phyloP scores from a whole-genome alignment of 2,329 filamentous ascomycete species.

The Hawksworthiomyces lignivorus region DNA sequence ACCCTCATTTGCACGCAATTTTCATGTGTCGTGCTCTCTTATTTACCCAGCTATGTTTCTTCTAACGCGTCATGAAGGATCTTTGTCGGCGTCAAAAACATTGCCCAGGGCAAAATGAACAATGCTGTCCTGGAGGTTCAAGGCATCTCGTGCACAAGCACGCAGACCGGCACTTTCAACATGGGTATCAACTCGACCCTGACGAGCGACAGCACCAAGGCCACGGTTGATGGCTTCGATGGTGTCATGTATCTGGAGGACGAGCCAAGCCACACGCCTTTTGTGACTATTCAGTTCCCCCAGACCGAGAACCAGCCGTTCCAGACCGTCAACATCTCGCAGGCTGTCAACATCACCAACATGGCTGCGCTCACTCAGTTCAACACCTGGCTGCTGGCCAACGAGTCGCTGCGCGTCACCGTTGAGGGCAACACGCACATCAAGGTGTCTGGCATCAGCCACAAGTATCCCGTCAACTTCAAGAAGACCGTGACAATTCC shows the following conservation, averaged over 20 bases:
- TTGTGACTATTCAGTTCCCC: conserved; percentile 45
- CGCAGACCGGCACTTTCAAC: conserved; percentile 35
- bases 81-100: conserved; percentile 47
- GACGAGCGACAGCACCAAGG: conserved; percentile 43
- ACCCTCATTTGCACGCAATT: too few relatives aligned
- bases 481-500: conserved; percentile 40
- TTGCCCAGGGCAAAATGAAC: conserved; percentile 50
- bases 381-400: conserved; percentile 46
- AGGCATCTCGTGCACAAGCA: conserved; percentile 41
- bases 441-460: conserved; percentile 40
- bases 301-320: conserved; percentile 39
- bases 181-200: conserved; percentile 52
- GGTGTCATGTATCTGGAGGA: conserved; percentile 50
- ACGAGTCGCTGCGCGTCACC: conserved; percentile 41
- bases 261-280: conserved; percentile 36
- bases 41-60: too few relatives aligned
- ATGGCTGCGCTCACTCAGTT: conserved; percentile 43
- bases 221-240: conserved; percentile 41
- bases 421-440: conserved; percentile 46
- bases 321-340: conserved; percentile 44
- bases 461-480: conserved; percentile 44
- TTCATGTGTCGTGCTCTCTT: too few relatives aligned
- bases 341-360: conserved; percentile 39
- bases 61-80: too few relatives aligned
- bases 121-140: conserved; percentile 44